Evolutionary conservation across 176 grass and related monocot species (phyloP), one percentile per base, ranked within the genome.

Genomic region (Phragmites australis): DNA sequence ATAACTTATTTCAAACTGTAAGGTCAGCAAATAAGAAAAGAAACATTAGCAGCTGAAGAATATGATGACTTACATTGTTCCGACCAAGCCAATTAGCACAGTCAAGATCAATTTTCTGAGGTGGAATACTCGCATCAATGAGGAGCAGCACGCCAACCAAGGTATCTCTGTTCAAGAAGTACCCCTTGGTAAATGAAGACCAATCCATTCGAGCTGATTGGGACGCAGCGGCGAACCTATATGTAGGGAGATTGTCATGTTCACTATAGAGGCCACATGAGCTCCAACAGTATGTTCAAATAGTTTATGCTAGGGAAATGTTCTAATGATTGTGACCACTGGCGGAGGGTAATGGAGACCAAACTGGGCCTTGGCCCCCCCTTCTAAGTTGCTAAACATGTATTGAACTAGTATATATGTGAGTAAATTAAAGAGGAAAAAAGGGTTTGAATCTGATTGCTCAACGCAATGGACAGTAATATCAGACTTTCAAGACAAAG

Each of bases 71-170:
- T 87, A 98, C 92, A 62, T 94, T 94, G 77, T 98, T 98, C 72
- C 92, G 92, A 44, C 96, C 88, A 41, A 98, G 96, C 92, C 96
- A 98, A 58, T 93, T 98, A 65, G 96, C 96, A 84, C 92, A 98
- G 46, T 98, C 96, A 19, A 98, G 81, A 72, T 95, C 90, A 62
- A 98, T 86, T 83, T 98, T 78, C 68, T 93, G 90, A 70, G 92
- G 90, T 76, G 96, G 92, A 62, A 95, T 82, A 72, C 90, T 94
- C 44, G 92, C 86, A 84, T 98, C 96, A 26, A 98, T 74, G 57
- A 98, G 96, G n/a, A 98, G 91, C 64, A 98, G 74, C 30, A 78
- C 88, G 21, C 85, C 84, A 53, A 95, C 92, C 78, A 98, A 89
- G 23, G 90, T 91, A 65, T 95, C 88, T 60, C 96, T 89, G 65